These are phyloP conservation scores for Sugiyamaella novakii DNA, from an alignment of 1,139 yeast species.

Conservation along the genomic window DNA sequence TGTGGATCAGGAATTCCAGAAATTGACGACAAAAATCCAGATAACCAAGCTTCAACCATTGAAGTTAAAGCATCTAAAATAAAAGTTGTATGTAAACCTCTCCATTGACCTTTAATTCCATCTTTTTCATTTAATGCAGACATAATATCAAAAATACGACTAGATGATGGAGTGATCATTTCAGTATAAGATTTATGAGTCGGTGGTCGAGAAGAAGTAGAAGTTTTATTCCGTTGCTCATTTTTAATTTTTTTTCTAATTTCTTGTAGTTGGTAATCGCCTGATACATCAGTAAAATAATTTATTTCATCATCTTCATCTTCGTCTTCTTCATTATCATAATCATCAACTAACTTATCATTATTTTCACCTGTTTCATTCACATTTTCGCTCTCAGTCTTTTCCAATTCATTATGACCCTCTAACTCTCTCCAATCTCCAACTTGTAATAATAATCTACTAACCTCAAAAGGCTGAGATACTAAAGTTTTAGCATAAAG, in stretches of 20 bases:
- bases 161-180: conserved; percentile 59
- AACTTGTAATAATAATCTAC: conserved; percentile 75
- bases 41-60: conserved; percentile 88
- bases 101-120: conserved; percentile 82
- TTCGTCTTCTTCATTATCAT: conserved; percentile 46
- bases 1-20: conserved; percentile 89
- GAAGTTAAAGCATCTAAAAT: conserved; percentile 72
- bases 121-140: conserved; percentile 70
- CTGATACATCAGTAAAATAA: conserved; percentile 50
- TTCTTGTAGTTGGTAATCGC: conserved; percentile 27
- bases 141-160: conserved; percentile 71
- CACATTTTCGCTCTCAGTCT: conserved; percentile 17
- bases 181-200: conserved; percentile 21
- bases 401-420: conserved; percentile 14
- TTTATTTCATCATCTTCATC: conserved; percentile 46
- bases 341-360: conserved; percentile 40
- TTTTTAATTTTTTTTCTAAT: conserved; percentile 14
- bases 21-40: conserved; percentile 81
- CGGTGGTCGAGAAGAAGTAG: conserved; percentile 3
- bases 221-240: background rate
- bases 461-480: conserved; percentile 88
- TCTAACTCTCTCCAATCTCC: conserved; percentile 49
- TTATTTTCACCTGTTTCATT: conserved; percentile 31
- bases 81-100: conserved; percentile 86
- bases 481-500: conserved; percentile 67